Base-by-base conservation (phyloP, 1,284 basidiomycete species). In the Cryptococcus depauperatus region DNA sequence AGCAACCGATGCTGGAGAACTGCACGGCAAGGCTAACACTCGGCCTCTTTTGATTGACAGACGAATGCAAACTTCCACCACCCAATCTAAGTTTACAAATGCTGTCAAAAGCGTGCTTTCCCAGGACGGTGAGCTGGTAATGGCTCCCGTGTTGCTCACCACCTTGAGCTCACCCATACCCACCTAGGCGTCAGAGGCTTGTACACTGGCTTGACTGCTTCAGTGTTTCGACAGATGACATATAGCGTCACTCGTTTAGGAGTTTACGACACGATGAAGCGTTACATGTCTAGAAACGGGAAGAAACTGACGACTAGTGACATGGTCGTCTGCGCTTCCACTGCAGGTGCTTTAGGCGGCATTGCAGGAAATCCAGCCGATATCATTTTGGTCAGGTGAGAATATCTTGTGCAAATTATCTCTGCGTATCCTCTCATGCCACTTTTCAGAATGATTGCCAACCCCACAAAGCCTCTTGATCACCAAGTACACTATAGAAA, bases 141-240 rank as follows among this genome's bases (percentile, higher is more conserved):
- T 33, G 23, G 34, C 16, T 5, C 27, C 25, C 21, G 9, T 22
- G 6, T 9, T 3, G 6, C 28, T 11, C 18, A 37, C 14, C 35
- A 11, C n/a, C 13, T 22, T 35, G 27, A 25, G n/a, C n/a, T n/a
- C n/a, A n/a, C n/a, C n/a, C n/a, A n/a, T n/a, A n/a, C n/a, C n/a
- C n/a, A n/a, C n/a, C n/a, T 44, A 68, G 70, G 70, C 37, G 46
- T 69, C 2, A 58, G 62, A 41, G 70, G 69, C 1, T 51, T 71
- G 22, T 72, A 71, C 51, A 65, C 66, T 7, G 70, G 70, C 37
- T 56, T 71, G 18, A 61, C 67, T 8, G 70, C 70, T 1, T 65
- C 62, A 3, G 58, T 72, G 41, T 62, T 72, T 43, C 57, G 69
- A 38, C 68, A 69, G 41, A 64, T 71, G 61, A 68, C 69, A 9